A percentile compares a stretch with the other conserved stretches of the same genome.
Conservation (phyloP, 2,329 filamentous ascomycete species). For the Ciborinia camelliae region DNA sequence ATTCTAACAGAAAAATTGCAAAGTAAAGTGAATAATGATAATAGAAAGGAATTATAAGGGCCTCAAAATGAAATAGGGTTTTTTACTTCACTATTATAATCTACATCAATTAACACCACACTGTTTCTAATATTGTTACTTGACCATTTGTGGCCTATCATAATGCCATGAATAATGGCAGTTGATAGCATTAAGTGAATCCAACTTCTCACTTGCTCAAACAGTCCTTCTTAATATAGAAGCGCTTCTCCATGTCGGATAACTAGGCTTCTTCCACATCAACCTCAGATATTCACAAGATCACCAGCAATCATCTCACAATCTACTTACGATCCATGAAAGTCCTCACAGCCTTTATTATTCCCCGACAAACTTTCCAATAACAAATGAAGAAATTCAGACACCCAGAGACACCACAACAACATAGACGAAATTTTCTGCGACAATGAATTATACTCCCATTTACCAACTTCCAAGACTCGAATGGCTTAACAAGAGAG, state of each 20-base stretch:
- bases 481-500: conserved; percentile 3
- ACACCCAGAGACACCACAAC: neutral
- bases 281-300: neutral
- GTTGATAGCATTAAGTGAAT: too few species aligned
- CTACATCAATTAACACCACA: too few species aligned
- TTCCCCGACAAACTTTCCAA: neutral
- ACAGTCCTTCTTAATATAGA: neutral
- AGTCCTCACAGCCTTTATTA: neutral
- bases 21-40: too few species aligned
- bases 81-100: too few species aligned
- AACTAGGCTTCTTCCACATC: neutral
- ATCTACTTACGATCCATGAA: neutral
- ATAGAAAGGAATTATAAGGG: too few species aligned
- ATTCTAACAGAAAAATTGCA: too few species aligned
- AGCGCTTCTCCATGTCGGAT: neutral
- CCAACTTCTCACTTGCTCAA: too few species aligned
- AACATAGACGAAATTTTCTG: neutral
- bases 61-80: too few species aligned
- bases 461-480: neutral
- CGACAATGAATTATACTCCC: neutral
- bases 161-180: too few species aligned
- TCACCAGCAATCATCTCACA: neutral
- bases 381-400: neutral
- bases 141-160: too few species aligned
- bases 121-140: too few species aligned